These are phyloP conservation scores for Pichia sp. DNA, from an alignment of 1,139 yeast genomes.

Conservation along the genomic window DNA sequence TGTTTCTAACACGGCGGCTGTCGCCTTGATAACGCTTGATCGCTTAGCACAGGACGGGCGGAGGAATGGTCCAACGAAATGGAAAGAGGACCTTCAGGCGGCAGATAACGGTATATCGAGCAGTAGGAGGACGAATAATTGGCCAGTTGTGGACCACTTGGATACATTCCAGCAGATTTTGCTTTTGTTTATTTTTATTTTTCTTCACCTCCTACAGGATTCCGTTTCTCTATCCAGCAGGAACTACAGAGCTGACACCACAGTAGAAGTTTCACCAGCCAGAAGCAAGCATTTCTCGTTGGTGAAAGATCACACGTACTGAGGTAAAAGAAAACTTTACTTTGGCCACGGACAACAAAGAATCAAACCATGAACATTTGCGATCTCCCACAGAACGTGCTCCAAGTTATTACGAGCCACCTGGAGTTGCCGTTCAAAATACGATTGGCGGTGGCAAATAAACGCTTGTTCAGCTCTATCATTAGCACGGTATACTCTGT, in stretches of 20 bases:
- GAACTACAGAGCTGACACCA: background rate
- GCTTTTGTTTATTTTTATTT: background rate
- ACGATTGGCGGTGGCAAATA: constrained; percentile 22
- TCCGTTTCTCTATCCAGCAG: background rate
- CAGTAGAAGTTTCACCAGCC: background rate
- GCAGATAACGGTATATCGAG: background rate
- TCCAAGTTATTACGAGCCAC: constrained; percentile 19
- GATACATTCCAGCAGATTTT: background rate
- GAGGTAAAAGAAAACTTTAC: background rate
- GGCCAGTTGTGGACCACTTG: background rate
- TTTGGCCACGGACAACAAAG: background rate
- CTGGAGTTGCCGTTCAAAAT: constrained; percentile 21
- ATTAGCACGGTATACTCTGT: constrained; percentile 22
- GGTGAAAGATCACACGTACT: background rate
- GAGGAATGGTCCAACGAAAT: background rate
- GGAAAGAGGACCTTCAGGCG: background rate
- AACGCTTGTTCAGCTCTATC: constrained; percentile 20
- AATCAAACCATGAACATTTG: constrained; percentile 18
- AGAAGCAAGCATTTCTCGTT: background rate
- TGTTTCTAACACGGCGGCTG: background rate
- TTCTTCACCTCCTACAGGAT: background rate
- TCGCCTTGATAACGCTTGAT: background rate
- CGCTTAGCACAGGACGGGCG: background rate
- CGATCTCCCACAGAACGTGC: constrained; percentile 29
- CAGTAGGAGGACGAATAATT: background rate